Conservation (phyloP, 306 rosid species). For the Cucumis hystrix region DNA sequence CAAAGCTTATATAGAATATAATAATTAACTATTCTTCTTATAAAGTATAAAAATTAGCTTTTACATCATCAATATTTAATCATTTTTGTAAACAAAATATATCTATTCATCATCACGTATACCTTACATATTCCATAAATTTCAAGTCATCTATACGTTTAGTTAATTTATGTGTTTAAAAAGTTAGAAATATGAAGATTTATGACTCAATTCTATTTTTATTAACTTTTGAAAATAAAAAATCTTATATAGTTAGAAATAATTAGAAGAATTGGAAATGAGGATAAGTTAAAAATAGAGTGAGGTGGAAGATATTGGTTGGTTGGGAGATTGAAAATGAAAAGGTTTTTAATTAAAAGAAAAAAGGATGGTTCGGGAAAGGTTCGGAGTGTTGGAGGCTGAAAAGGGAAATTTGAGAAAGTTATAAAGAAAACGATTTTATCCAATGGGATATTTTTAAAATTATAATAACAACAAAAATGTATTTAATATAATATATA, state of each 20-base stretch:
- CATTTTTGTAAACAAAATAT: too few relatives aligned
- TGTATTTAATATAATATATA: background rate
- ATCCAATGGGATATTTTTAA: background rate
- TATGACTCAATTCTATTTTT: too few relatives aligned
- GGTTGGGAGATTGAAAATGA: background rate
- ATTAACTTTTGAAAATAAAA: too few relatives aligned
- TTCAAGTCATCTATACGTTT: too few relatives aligned
- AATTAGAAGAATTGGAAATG: background rate
- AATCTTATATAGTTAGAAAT: too few relatives aligned
- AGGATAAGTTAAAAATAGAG: background rate
- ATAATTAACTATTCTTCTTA: too few relatives aligned
- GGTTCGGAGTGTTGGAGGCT: background rate
- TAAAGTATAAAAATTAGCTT: too few relatives aligned
- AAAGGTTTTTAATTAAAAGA: background rate
- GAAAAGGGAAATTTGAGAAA: background rate
- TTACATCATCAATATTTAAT: too few relatives aligned
- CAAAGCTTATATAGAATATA: background rate
- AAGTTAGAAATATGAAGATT: too few relatives aligned
- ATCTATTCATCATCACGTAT: too few relatives aligned
- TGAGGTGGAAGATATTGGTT: background rate
- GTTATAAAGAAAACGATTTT: background rate
- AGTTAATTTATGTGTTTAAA: too few relatives aligned
- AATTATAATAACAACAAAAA: background rate
- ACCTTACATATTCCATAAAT: too few relatives aligned
- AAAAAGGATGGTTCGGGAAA: background rate